Percentiles rank a stretch among this genome's conserved stretches.
These are phyloP conservation scores for Wickerhamomyces ciferrii DNA, from an alignment of 805 yeast species.

Conservation along the genomic window DNA sequence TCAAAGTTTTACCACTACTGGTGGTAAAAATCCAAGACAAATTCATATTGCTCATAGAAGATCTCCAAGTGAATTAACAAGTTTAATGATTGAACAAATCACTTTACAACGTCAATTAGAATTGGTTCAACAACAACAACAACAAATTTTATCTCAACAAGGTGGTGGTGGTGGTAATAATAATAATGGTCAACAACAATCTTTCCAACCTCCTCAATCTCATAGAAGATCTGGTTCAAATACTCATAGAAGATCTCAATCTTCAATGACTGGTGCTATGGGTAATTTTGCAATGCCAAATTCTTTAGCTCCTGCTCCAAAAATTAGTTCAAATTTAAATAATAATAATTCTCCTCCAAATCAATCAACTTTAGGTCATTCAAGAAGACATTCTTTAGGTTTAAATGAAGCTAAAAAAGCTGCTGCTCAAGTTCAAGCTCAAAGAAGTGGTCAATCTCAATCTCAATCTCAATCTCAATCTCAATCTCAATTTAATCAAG, in stretches of 20 bases:
- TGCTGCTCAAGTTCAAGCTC: slow-evolving; percentile 88
- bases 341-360: background rate
- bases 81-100: slow-evolving; percentile 86
- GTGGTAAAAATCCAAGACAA: slow-evolving; percentile 45
- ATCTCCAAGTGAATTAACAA: slow-evolving; percentile 92
- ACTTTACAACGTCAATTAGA: slow-evolving; percentile 89
- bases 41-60: slow-evolving; percentile 95
- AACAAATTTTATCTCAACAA: slow-evolving; percentile 64
- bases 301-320: slow-evolving; percentile 21
- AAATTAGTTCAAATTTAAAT: slow-evolving; percentile 1
- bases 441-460: slow-evolving; percentile 36
- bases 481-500: background rate
- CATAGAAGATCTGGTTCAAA: slow-evolving; percentile 8
- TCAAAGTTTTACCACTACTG: slow-evolving; percentile 28
- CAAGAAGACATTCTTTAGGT: slow-evolving; percentile 88
- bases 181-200: slow-evolving; percentile 27
- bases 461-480: background rate
- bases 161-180: slow-evolving; percentile 33
- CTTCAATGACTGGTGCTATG: slow-evolving; percentile 30
- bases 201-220: slow-evolving; percentile 14
- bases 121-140: slow-evolving; percentile 86
- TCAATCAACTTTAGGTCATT: slow-evolving; percentile 50
- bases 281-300: slow-evolving; percentile 23
- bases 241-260: slow-evolving; percentile 45
- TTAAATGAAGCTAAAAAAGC: slow-evolving; percentile 91